Percentiles rank a stretch among this genome's conserved stretches.
These are phyloP conservation scores for Cryptosporidium canis DNA, from an alignment of 169 alveolate genomes.

Conservation along the genomic window DNA sequence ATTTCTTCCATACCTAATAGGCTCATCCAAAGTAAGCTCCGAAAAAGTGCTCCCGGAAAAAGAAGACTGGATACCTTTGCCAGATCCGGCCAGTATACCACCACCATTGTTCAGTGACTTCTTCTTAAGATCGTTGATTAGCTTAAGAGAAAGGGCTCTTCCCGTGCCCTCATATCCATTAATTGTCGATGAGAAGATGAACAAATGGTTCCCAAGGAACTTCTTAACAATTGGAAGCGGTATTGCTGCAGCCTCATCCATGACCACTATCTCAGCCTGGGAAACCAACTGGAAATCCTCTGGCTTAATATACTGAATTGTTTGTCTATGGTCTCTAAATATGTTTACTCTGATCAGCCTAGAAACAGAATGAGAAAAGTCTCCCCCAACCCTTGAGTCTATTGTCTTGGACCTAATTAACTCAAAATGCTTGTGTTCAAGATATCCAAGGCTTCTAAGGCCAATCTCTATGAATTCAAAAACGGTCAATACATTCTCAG, in stretches of 20 bases:
- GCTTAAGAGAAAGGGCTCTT: slow-evolving; percentile 95
- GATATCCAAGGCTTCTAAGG: slow-evolving; percentile 89
- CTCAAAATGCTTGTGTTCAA: slow-evolving; percentile 91
- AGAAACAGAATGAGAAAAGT: slow-evolving; percentile 76
- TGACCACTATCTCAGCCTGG: slow-evolving; percentile 90
- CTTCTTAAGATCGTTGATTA: slow-evolving; percentile 90
- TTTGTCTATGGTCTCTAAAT: slow-evolving; percentile 88
- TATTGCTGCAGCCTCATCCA: slow-evolving; percentile 99
- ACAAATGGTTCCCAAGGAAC: slow-evolving; percentile 90
- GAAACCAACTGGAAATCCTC: slow-evolving; percentile 78
- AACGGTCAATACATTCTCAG: slow-evolving; percentile 96
- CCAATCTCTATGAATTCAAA: slow-evolving; percentile 97
- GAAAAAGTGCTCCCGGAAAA: slow-evolving; percentile 73
- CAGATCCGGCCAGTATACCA: background rate
- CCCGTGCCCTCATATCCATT: slow-evolving; percentile 99
- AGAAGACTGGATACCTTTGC: background rate
- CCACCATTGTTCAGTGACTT: slow-evolving; percentile 47
- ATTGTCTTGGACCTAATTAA: slow-evolving; percentile 78
- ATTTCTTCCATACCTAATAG: slow-evolving; percentile 96
- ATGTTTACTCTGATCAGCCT: slow-evolving; percentile 83
- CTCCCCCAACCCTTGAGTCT: slow-evolving; percentile 68
- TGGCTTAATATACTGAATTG: slow-evolving; percentile 88
- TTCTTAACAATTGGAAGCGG: slow-evolving; percentile 96
- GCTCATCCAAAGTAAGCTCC: slow-evolving; percentile 90
- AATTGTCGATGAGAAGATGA: slow-evolving; percentile 96